phyloP scores from a whole-genome alignment of 768 basidiomycete genomes.

The Pisolithus tinctorius region DNA sequence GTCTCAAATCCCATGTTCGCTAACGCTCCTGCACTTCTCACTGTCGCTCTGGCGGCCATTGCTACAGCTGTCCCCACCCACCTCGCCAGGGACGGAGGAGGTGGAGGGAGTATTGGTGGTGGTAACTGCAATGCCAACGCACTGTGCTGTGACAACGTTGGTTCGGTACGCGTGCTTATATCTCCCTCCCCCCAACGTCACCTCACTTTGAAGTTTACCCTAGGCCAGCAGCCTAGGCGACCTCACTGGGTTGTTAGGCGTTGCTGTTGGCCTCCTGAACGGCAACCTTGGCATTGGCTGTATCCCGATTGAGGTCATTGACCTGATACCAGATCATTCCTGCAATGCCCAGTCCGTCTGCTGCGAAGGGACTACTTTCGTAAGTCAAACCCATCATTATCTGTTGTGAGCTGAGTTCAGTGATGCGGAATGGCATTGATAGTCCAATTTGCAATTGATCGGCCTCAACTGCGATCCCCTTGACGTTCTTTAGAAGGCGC shows the following conservation, averaged over 20 bases:
- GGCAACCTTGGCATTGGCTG: not conserved
- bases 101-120: not conserved
- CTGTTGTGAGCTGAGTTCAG: not conserved
- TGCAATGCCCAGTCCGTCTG: not conserved
- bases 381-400: not conserved
- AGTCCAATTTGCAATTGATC: not conserved
- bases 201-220: not conserved
- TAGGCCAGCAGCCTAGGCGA: not conserved
- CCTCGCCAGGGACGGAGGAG: not conserved
- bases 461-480: not conserved
- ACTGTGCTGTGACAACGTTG: not conserved
- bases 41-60: not conserved
- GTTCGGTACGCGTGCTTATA: not conserved
- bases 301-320: not conserved
- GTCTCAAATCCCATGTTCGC: not conserved
- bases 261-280: not conserved
- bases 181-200: too few relatives aligned
- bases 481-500: too few relatives aligned
- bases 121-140: not conserved
- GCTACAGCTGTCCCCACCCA: not conserved
- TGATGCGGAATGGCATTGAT: too few relatives aligned
- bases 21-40: not conserved
- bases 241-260: not conserved
- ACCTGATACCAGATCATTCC: not conserved
- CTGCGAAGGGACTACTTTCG: not conserved